Evolutionary conservation across 169 alveolate genomes (phyloP).

Genomic region (Plasmodium chabaudi): DNA sequence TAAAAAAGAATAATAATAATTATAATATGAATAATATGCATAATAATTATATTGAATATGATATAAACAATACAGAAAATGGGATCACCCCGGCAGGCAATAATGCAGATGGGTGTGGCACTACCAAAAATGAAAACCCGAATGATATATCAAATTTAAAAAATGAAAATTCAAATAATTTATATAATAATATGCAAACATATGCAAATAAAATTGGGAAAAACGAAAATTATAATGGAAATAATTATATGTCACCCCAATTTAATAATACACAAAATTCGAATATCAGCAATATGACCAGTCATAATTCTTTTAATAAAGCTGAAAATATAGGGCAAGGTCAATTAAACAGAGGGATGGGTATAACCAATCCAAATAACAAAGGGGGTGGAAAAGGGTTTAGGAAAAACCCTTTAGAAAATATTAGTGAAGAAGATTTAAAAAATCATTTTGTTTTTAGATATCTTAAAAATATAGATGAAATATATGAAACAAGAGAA

Average conservation of each 20-base stretch:
- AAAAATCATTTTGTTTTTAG: slow-evolving; percentile 17
- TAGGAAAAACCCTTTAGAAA: neutral
- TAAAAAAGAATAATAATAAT: slow-evolving; percentile 5
- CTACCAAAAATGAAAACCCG: neutral
- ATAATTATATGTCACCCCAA: no score
- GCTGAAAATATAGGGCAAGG: no score
- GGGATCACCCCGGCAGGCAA: no score
- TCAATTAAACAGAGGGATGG: neutral
- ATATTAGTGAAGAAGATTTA: neutral
- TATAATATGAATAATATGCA: slow-evolving; percentile 20
- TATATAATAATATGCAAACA: neutral
- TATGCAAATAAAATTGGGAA: neutral
- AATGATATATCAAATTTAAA: neutral
- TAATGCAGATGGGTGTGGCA: no score
- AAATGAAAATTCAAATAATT: neutral
- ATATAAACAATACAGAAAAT: slow-evolving; percentile 23
- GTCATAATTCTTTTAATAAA: no score
- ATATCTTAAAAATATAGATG: slow-evolving; percentile 33
- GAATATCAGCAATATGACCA: no score
- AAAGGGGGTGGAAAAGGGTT: neutral
- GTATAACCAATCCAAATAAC: neutral
- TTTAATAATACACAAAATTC: no score
- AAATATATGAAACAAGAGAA: slow-evolving; percentile 26
- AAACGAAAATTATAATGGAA: no score
- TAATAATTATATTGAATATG: slow-evolving; percentile 60